Evolutionary conservation across 106 monocot species (phyloP).

Genomic region (Allium sativum): DNA sequence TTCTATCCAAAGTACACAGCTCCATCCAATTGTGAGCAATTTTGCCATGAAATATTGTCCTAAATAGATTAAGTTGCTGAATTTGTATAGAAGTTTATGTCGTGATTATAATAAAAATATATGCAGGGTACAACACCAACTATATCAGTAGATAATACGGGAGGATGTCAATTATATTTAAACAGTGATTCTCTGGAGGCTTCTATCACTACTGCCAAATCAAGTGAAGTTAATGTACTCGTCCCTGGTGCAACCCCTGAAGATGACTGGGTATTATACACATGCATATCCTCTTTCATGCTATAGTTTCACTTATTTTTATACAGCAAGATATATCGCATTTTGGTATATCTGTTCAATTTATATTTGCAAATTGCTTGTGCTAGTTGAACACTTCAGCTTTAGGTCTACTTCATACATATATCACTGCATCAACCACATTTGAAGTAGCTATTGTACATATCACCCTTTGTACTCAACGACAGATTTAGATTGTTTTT

Average conservation of each 20-base stretch:
- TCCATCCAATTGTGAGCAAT: no score
- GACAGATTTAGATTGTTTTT: no score
- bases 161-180: conserved; percentile 77
- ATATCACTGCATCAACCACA: no score
- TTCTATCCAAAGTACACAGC: no score
- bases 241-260: conserved; percentile 47
- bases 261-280: conserved; percentile 49
- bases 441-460: no score
- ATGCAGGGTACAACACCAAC: conserved; percentile 83
- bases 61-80: no score
- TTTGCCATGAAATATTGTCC: no score
- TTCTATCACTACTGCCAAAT: conserved; percentile 89
- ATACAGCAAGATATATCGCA: not conserved
- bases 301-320: not conserved
- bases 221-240: conserved; percentile 75
- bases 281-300: not conserved
- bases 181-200: conserved; percentile 54
- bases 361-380: not conserved
- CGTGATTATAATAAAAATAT: not conserved
- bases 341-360: not conserved
- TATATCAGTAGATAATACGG: conserved; percentile 81
- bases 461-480: no score
- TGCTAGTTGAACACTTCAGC: not conserved
- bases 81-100: not conserved
- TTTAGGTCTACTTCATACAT: not conserved